These are phyloP conservation scores for Medicago arabica DNA, from an alignment of 306 rosid species.

Conservation along the genomic window DNA sequence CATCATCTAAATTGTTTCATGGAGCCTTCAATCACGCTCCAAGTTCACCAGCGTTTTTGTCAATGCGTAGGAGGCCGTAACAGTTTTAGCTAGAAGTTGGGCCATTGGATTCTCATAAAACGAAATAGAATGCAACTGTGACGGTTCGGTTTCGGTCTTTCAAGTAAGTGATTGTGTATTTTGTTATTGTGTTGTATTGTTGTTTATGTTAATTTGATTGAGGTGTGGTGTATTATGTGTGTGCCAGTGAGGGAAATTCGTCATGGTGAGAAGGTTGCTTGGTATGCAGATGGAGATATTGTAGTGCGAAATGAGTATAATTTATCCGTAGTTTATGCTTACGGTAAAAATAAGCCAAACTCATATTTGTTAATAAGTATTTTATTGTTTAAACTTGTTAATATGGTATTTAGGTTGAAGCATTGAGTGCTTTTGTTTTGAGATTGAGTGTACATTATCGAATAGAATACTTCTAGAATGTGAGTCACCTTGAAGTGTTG, in stretches of 20 bases:
- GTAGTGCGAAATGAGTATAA: constrained; percentile 90
- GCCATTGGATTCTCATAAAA: constrained; percentile 54
- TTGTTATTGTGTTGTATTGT: neutral
- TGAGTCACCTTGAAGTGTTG: neutral
- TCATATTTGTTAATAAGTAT: constrained; percentile 28
- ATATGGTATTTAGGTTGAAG: constrained; percentile 20
- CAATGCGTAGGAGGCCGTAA: constrained; percentile 82
- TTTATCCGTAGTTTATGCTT: constrained; percentile 91
- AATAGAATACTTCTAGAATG: constrained; percentile 10
- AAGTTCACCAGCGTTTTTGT: constrained; percentile 94
- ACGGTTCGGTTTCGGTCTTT: constrained; percentile 97
- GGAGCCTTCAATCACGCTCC: constrained; percentile 66
- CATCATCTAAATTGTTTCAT: constrained; percentile 75
- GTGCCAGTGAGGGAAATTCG: constrained; percentile 82
- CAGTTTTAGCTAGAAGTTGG: constrained; percentile 60
- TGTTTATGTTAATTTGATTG: constrained; percentile 41
- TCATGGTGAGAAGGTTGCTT: constrained; percentile 97
- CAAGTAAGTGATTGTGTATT: constrained; percentile 48
- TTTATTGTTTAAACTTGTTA: constrained; percentile 28
- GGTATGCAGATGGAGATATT: constrained; percentile 99
- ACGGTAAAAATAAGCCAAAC: constrained; percentile 59
- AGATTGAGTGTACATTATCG: constrained; percentile 19
- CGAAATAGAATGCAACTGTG: constrained; percentile 93
- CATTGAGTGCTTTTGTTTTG: constrained; percentile 36
- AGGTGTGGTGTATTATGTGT: constrained; percentile 28